phyloP scores from a whole-genome alignment of 129 eudicot genomes.

The Centrapalus pauciflorus region DNA sequence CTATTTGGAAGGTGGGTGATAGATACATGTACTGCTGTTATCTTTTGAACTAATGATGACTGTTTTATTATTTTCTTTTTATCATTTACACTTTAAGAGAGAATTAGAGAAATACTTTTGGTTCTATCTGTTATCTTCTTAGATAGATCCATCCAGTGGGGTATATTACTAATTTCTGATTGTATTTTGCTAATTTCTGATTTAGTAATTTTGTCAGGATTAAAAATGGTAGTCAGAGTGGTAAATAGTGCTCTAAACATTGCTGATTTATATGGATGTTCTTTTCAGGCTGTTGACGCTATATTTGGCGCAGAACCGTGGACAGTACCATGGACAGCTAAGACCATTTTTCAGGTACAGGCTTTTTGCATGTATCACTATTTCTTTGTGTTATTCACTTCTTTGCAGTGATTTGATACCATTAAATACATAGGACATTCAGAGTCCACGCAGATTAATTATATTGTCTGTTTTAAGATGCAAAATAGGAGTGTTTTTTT shows the following conservation, averaged over 20 bases:
- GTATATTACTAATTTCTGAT: no score
- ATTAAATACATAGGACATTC: background rate
- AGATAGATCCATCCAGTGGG: background rate
- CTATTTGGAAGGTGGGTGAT: background rate
- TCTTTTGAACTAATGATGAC: background rate
- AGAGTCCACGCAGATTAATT: background rate
- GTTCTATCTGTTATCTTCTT: background rate
- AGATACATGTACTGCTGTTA: background rate
- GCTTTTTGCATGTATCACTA: background rate
- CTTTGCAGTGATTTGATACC: conserved; percentile 2
- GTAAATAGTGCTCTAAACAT: background rate
- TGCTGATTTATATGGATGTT: conserved; percentile 5
- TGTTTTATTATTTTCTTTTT: background rate
- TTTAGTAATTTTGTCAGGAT: background rate
- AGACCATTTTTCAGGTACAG: conserved; percentile 55
- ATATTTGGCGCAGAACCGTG: conserved; percentile 44
- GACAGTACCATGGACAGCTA: conserved; percentile 72
- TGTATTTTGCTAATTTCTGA: background rate
- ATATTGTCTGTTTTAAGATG: background rate
- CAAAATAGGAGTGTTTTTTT: conserved; percentile 1
- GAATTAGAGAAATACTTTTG: background rate
- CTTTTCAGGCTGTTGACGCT: conserved; percentile 40
- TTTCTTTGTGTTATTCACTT: background rate
- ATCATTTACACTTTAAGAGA: background rate
- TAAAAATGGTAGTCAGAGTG: background rate